Evolutionary conservation across 83 land plant species (phyloP), one percentile per base, ranked within the genome.

Genomic region (Larix sibirica): DNA sequence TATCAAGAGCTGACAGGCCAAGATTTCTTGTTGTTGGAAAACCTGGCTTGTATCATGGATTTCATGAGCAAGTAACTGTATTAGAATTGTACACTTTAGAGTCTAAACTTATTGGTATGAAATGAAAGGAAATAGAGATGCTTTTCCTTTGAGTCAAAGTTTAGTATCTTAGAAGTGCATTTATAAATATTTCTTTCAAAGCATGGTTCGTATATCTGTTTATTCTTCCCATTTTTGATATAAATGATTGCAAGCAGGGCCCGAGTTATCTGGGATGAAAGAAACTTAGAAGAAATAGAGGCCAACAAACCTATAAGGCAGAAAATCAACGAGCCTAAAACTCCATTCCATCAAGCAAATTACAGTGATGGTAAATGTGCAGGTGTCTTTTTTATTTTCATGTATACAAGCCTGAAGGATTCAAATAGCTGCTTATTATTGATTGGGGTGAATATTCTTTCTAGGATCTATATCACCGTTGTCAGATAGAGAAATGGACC

Each of bases 321-420:
- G 90, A 96, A 94, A 83, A 96, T 94, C 4, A 90, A 88, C 56
- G 98, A 96, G 83, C 95, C 98, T 36, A 96, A 96, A 89, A 96
- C 98, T 23, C 98, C 98, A 4, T 96, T 89, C 80, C 92, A 96
- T 87, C 92, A 87, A 13, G 86, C 87, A 89, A 79, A 83, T 66
- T 89, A 86, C 63, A 93, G 86, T 38, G 96, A 95, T 88, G 96
- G 92, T 90, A 86, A 69, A 40, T 20, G 4, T 44, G 77, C 26
- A 64, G 60, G 31, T 18, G 21, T 66, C 20, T 63, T 7, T 14
- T 81, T 10, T 12, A 33, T 80, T 79, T 54, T 31, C 24, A 65
- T 61, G 14, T 63, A 6, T 23, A 31, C 44, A 80, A 59, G 36
- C 50, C 50, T 47, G 8, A 47, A 7, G 50, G 28, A 50, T 24